Evolutionary conservation across 192 early-diverging fungal species (phyloP).

Genomic region (Linnemannia zychae): DNA sequence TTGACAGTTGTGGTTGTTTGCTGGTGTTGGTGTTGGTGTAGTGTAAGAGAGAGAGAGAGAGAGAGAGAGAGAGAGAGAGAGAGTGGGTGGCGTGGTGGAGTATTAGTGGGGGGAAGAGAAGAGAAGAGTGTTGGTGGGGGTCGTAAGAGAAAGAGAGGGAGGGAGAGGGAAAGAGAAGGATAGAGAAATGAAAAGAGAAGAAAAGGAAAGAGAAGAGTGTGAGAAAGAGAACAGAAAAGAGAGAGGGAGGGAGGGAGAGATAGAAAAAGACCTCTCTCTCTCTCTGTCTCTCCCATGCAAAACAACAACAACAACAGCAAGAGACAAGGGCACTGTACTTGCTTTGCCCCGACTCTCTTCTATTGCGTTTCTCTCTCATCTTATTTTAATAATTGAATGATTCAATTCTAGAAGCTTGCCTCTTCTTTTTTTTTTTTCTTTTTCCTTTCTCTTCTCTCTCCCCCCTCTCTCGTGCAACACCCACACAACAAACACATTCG

Average conservation of each 20-base stretch:
- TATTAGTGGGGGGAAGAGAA: not conserved
- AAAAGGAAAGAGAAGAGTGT: not conserved
- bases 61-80: not conserved
- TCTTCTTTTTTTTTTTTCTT: not conserved
- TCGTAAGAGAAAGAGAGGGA: not conserved
- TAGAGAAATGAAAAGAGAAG: not conserved
- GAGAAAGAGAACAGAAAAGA: not conserved
- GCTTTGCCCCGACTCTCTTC: not conserved
- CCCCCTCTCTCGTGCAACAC: not conserved
- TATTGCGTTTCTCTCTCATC: not conserved
- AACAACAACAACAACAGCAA: too few relatives aligned
- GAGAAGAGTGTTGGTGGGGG: not conserved
- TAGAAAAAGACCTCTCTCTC: not conserved
- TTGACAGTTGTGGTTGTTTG: not conserved
- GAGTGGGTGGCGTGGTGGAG: not conserved
- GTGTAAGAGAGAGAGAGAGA: not conserved
- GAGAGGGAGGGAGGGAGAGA: not conserved
- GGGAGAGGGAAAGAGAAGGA: not conserved
- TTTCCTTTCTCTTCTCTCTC: not conserved
- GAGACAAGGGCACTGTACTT: not conserved
- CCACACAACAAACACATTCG: not conserved
- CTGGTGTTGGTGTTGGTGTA: too few relatives aligned
- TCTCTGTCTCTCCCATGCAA: not conserved
- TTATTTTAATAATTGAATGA: not conserved
- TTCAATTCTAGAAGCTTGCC: not conserved